These are phyloP conservation scores for Amanita phalloides DNA, from an alignment of 768 basidiomycete species.

Conservation along the genomic window DNA sequence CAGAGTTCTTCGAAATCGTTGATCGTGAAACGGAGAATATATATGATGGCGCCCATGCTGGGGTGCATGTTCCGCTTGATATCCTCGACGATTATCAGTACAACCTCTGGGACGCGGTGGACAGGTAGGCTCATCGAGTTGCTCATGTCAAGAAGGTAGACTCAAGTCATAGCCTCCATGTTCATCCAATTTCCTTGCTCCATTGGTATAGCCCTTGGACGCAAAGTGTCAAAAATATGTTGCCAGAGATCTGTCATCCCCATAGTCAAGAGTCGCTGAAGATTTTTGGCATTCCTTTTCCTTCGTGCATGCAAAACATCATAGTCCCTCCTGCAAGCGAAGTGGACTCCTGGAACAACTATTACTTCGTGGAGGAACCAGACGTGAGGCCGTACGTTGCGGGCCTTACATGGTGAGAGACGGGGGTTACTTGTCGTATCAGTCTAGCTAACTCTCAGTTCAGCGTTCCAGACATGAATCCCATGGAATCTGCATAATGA, in stretches of 20 bases:
- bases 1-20: background rate
- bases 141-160: background rate
- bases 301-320: background rate
- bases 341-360: slow-evolving; percentile 2
- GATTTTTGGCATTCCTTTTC: slow-evolving; percentile 1
- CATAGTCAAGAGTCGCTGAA: background rate
- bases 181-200: background rate
- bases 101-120: background rate
- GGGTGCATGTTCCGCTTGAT: background rate
- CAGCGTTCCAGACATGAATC: background rate
- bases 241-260: slow-evolving; percentile 1
- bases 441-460: background rate
- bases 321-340: background rate
- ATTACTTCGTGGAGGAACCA: slow-evolving; percentile 1
- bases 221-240: background rate
- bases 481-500: background rate
- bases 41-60: background rate
- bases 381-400: slow-evolving; percentile 2
- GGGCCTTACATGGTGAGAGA: slow-evolving; percentile 1
- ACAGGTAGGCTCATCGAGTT: background rate
- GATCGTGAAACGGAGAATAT: background rate
- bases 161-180: background rate
- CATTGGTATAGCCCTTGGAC: background rate
- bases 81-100: background rate
- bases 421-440: background rate